Base-by-base conservation (phyloP, 2,329 filamentous ascomycete species). In the Fusarium pilosicola region DNA sequence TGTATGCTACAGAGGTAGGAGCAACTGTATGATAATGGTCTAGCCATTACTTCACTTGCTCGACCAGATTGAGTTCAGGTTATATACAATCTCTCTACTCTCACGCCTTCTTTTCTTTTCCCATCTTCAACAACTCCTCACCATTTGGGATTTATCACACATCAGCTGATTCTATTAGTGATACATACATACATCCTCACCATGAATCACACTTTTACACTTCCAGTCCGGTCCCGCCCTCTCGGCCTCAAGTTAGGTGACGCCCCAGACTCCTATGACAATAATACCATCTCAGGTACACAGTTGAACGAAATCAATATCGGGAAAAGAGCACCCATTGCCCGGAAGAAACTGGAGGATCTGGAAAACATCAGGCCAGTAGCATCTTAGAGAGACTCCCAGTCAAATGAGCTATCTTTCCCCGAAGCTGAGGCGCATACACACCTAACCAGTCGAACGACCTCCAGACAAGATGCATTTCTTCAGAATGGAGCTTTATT, bases 121-220 rank as follows among this genome's bases (percentile, higher is more conserved):
- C 18, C 36, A 45, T 34, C 32, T 44, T 59, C 6, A 17, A 59
- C 38, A 54, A 45, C n/a, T 41, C 44, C 67, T 38, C 46, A 51
- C 28, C 52, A 67, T 67, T 32, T 36, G 46, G 44, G 28, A n/a
- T 48, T 30, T 17, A 49, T 42, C 55, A 28, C 13, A 26, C 38
- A 55, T 42, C 26, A 54, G n/a, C 20, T 52, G 58, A 42, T 45
- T 41, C 15, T 39, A 55, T 30, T 55, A 55, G 34, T 30, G 34
- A 34, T 42, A n/a, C 26, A 58, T 42, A n/a, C 26, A 58, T 54
- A 44, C 34, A 39, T 36, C n/a, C 45, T 62, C 32, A 52, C 28
- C 63, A 79, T 79, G 77, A 46, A 67, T 54, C 59, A 73, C 26
- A 63, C 52, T 48, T 61, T 71, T 49, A 51, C 51, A 18, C 68